These are phyloP conservation scores for Lasiosphaeria hispida DNA, from an alignment of 495 filamentous ascomycete species.

Conservation along the genomic window DNA sequence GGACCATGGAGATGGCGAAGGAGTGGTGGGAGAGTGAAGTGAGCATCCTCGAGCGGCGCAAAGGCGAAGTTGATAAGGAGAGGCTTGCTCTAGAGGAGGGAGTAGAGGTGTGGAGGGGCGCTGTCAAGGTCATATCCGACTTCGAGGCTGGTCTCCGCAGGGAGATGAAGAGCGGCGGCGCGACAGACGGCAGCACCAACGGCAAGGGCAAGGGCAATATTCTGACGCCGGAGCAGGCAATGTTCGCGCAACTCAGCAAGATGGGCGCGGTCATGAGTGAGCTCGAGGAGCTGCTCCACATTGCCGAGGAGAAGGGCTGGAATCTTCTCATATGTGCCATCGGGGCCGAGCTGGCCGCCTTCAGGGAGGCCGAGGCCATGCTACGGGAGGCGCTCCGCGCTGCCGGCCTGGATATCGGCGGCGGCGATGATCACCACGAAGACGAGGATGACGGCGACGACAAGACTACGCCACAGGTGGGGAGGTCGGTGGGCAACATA, in stretches of 20 bases:
- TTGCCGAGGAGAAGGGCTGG: conserved; percentile 70
- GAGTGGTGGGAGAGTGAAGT: conserved; percentile 74
- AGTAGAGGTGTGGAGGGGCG: conserved; percentile 72
- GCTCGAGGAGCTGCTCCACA: conserved; percentile 59
- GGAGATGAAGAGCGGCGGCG: conserved; percentile 44
- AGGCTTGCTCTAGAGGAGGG: conserved; percentile 79
- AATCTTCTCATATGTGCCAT: conserved; percentile 85
- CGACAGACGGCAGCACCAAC: conserved; percentile 13
- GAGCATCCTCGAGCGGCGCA: conserved; percentile 53
- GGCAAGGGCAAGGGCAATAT: conserved; percentile 23
- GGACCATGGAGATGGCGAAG: conserved; percentile 74
- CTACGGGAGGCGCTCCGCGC: conserved; percentile 52
- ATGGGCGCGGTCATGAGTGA: conserved; percentile 56
- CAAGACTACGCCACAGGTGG: conserved; percentile 16
- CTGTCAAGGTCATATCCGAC: conserved; percentile 57
- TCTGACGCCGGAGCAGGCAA: conserved; percentile 29
- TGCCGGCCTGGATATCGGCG: conserved; percentile 24
- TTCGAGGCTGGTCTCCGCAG: conserved; percentile 66
- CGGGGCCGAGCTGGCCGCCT: conserved; percentile 83
- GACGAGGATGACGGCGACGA: conserved; percentile 12
- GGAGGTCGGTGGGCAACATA: conserved; percentile 14
- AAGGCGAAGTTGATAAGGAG: conserved; percentile 63
- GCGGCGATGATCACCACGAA: background rate
- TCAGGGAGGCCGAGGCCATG: conserved; percentile 65
- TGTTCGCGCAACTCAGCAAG: conserved; percentile 49